These are phyloP conservation scores for Celoporthe dispersa DNA, from an alignment of 2,329 filamentous ascomycete species.

Conservation along the genomic window DNA sequence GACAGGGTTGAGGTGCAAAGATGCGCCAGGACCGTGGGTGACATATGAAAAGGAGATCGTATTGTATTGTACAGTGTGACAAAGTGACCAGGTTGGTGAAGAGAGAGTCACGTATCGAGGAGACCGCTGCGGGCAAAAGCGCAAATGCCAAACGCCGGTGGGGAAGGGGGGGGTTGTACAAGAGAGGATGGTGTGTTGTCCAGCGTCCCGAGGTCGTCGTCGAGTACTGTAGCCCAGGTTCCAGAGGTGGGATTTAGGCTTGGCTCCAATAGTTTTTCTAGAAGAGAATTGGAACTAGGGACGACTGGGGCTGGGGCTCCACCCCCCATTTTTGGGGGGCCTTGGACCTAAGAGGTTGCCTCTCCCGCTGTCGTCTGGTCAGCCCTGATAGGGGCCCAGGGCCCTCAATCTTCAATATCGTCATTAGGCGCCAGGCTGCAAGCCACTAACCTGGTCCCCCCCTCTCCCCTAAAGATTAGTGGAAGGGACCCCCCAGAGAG, in stretches of 20 bases:
- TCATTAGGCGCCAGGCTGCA: slow-evolving; percentile 1
- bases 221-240: neutral
- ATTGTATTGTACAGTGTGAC: neutral
- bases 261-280: slow-evolving; percentile 3
- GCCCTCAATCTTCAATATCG: neutral
- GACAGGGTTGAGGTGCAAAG: neutral
- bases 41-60: neutral
- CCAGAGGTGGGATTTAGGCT: slow-evolving; percentile 1
- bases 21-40: neutral
- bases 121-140: neutral
- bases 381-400: slow-evolving; percentile 2
- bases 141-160: neutral
- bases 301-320: neutral
- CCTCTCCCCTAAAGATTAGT: neutral
- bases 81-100: neutral
- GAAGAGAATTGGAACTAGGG: neutral
- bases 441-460: neutral
- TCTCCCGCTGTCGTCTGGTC: slow-evolving; percentile 1
- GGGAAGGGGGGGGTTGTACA: neutral
- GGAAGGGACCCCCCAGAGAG: neutral
- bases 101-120: neutral
- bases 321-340: neutral
- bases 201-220: neutral
- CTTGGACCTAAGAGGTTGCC: neutral
- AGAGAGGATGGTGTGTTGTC: neutral